A percentile compares a stretch with the other conserved stretches of the same genome.
phyloP scores from a whole-genome alignment of 2,329 filamentous ascomycete genomes.

The Xylariaceae sp. region DNA sequence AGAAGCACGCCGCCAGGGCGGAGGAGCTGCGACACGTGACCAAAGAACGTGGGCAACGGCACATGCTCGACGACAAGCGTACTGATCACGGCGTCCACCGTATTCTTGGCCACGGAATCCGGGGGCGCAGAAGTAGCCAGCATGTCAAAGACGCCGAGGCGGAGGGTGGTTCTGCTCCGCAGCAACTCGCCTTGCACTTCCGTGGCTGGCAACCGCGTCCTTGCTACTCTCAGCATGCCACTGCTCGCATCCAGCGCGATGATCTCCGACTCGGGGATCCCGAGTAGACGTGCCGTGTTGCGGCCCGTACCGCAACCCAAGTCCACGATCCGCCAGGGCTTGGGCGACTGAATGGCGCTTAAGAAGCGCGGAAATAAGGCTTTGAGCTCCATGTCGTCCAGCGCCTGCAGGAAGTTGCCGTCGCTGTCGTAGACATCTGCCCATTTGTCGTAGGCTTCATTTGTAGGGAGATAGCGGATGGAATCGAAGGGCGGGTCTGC shows the following conservation, averaged over 20 bases:
- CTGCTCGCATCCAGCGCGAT: slow-evolving; percentile 53
- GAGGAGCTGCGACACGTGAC: slow-evolving; percentile 42
- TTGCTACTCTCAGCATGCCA: slow-evolving; percentile 55
- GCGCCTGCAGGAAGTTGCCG: slow-evolving; percentile 61
- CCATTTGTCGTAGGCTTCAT: slow-evolving; percentile 35
- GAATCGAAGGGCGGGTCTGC: slow-evolving; percentile 14
- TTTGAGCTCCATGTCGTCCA: slow-evolving; percentile 56
- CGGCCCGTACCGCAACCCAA: slow-evolving; percentile 63
- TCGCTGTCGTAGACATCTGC: slow-evolving; percentile 57
- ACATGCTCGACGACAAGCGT: slow-evolving; percentile 65
- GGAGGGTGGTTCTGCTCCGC: neutral
- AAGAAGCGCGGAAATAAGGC: slow-evolving; percentile 48
- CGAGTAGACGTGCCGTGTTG: slow-evolving; percentile 52
- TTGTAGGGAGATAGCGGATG: slow-evolving; percentile 34
- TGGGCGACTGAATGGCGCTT: slow-evolving; percentile 26
- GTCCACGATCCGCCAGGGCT: slow-evolving; percentile 48
- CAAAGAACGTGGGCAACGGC: slow-evolving; percentile 48
- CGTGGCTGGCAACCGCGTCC: slow-evolving; percentile 30
- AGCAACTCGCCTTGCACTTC: neutral
- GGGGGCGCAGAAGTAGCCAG: slow-evolving; percentile 22
- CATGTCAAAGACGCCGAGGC: slow-evolving; percentile 40
- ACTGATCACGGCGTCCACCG: slow-evolving; percentile 47
- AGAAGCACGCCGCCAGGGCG: slow-evolving; percentile 48
- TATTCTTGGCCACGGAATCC: slow-evolving; percentile 25
- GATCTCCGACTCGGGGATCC: slow-evolving; percentile 37